phyloP scores from a whole-genome alignment of 1,139 yeast species.

The Kodamaea sp. region DNA sequence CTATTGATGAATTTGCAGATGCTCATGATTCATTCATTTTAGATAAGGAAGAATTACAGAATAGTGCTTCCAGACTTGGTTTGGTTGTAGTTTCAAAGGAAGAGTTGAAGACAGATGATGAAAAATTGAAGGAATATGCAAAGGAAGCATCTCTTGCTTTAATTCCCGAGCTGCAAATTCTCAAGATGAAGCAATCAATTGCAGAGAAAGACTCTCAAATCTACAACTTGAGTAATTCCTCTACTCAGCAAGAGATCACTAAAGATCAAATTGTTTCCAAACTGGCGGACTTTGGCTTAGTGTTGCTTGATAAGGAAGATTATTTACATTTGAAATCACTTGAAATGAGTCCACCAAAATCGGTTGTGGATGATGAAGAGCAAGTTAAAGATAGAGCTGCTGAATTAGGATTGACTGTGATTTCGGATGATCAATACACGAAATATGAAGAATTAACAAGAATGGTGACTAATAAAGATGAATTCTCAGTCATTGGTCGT shows the following conservation, averaged over 20 bases:
- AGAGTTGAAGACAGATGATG: constrained; percentile 20
- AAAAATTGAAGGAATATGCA: constrained; percentile 17
- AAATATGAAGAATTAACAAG: constrained; percentile 18
- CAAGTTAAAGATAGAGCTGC: constrained; percentile 19
- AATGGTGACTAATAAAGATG: constrained; percentile 15
- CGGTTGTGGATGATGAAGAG: constrained; percentile 14
- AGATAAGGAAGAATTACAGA: constrained; percentile 26
- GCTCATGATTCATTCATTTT: constrained; percentile 35
- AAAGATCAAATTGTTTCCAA: constrained; percentile 25
- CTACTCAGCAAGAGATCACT: constrained; percentile 15
- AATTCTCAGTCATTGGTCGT: constrained; percentile 33
- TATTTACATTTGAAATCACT: constrained; percentile 26
- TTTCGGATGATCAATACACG: constrained; percentile 37
- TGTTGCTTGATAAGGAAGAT: constrained; percentile 27
- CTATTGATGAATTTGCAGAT: constrained; percentile 24
- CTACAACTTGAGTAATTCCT: constrained; percentile 20
- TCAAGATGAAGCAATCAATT: constrained; percentile 29
- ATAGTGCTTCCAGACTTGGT: constrained; percentile 34
- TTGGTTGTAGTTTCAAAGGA: constrained; percentile 30
- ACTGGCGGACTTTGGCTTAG: constrained; percentile 43
- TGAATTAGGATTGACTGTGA: constrained; percentile 37
- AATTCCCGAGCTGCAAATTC: constrained; percentile 25
- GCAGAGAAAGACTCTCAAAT: constrained; percentile 34
- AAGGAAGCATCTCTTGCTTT: constrained; percentile 14
- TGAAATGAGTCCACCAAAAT: constrained; percentile 11